phyloP scores from a whole-genome alignment of 495 filamentous ascomycete species.

The Xylaria nigripes region DNA sequence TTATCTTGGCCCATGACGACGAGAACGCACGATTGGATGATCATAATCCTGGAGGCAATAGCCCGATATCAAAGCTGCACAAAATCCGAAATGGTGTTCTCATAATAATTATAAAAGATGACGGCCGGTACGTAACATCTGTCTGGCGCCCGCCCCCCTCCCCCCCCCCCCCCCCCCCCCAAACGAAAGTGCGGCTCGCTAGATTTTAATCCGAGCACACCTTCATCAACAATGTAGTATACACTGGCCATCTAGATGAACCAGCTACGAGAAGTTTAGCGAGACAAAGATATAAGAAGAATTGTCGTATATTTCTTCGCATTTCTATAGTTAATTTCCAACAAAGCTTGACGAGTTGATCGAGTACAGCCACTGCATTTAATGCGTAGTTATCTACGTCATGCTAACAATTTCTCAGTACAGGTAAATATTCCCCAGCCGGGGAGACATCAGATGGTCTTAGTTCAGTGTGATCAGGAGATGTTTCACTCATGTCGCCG shows the following conservation, averaged over 20 bases:
- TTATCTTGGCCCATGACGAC: neutral
- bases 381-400: too few relatives aligned
- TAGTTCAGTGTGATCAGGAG: too few relatives aligned
- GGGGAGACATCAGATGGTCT: too few relatives aligned
- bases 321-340: neutral
- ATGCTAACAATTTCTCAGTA: too few relatives aligned
- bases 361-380: too few relatives aligned
- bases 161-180: too few relatives aligned
- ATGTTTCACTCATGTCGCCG: too few relatives aligned
- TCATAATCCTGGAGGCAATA: neutral
- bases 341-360: too few relatives aligned
- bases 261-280: neutral
- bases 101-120: neutral
- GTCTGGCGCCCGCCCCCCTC: neutral
- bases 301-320: neutral
- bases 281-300: neutral
- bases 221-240: neutral
- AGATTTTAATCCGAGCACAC: neutral
- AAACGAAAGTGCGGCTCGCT: neutral
- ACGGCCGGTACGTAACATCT: neutral
- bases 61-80: conserved; percentile 1
- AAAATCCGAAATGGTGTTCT: neutral
- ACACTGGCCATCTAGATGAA: neutral
- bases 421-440: too few relatives aligned
- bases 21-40: neutral